These are phyloP conservation scores for Meredithiella fracta DNA, from an alignment of 2,329 filamentous ascomycete species.

Conservation along the genomic window DNA sequence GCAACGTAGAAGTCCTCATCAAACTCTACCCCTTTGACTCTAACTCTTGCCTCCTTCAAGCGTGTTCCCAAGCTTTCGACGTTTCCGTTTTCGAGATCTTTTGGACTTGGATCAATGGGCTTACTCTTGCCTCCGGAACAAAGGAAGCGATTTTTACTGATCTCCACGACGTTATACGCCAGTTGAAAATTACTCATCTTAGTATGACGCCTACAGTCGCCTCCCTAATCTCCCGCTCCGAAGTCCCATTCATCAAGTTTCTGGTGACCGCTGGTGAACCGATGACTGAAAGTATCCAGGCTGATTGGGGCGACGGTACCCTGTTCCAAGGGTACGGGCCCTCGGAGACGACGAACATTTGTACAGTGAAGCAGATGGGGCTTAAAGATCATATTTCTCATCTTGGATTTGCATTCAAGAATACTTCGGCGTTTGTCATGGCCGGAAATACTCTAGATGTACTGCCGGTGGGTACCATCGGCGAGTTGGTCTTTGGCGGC, in stretches of 20 bases:
- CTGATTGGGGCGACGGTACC: constrained; percentile 48
- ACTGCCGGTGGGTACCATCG: constrained; percentile 54
- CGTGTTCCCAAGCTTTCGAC: constrained; percentile 73
- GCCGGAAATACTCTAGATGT: constrained; percentile 27
- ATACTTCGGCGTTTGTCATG: constrained; percentile 59
- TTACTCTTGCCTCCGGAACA: constrained; percentile 58
- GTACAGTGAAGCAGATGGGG: constrained; percentile 52
- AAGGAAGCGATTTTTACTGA: constrained; percentile 62
- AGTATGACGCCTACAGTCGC: constrained; percentile 78
- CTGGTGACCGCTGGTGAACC: constrained; percentile 70
- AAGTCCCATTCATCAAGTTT: constrained; percentile 55
- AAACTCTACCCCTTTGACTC: constrained; percentile 43
- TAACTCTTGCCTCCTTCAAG: constrained; percentile 52
- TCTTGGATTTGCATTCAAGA: constrained; percentile 57
- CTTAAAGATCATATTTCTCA: constrained; percentile 47
- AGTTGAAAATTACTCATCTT: constrained; percentile 55
- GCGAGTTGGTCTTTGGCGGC: constrained; percentile 77
- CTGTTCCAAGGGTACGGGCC: constrained; percentile 74
- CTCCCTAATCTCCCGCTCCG: constrained; percentile 49
- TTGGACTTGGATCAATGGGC: constrained; percentile 62
- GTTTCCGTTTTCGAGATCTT: constrained; percentile 86
- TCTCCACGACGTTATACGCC: constrained; percentile 49
- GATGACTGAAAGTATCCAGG: constrained; percentile 54
- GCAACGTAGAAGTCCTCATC: constrained; percentile 53
- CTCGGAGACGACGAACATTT: constrained; percentile 78